Evolutionary conservation across 2,329 filamentous ascomycete genomes (phyloP), one percentile per base, ranked within the genome.

Genomic region (Tolypocladium tropicale): DNA sequence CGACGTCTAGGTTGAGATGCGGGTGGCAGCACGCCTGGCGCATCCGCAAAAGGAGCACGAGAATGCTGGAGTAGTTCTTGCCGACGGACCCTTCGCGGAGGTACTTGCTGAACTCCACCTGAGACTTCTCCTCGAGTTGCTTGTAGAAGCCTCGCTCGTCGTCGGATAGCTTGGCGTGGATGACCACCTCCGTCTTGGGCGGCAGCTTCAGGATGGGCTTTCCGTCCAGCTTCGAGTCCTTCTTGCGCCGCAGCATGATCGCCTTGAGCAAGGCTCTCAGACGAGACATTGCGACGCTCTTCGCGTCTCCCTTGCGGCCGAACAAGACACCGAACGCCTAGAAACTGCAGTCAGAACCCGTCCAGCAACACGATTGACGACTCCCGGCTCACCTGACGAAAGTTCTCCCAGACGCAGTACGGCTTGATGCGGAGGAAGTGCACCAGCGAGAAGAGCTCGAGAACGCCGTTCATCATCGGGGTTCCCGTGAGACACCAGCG

Each of bases 401-500:
- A 95, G 25, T 74, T 72, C 0, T 80, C 73, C 72, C 80, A 80
- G 16, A 81, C 75, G 62, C 80, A 82, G 68, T 94, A 95, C 2
- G 90, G 90, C 58, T 79, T 79, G 65, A 95, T 92, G 2, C 79
- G 77, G 18, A 95, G 76, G 64, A 95, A 96, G 2, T 82, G 80
- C 49, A 96, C 76, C 23, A 95, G 73, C 0, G 90, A 88, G 64
- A 82, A 91, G 3, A 95, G 76, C 63, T 96, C 92, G 28, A 81
- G 76, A 3, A 93, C 83, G 14, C 79, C 83, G 63, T 96, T 96
- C 87, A 94, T 94, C 78, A 95, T 93, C 0, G 90, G 90, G 0
- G 90, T 94, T 54, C 89, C 90, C 0, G 88, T 90, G 25, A 94
- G 72, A 2, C 86, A 85, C 91, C 91, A 96, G 62, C 87, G 79